Evolutionary conservation across 495 filamentous ascomycete genomes (phyloP).

Genomic region (Endocarpon pusillum): DNA sequence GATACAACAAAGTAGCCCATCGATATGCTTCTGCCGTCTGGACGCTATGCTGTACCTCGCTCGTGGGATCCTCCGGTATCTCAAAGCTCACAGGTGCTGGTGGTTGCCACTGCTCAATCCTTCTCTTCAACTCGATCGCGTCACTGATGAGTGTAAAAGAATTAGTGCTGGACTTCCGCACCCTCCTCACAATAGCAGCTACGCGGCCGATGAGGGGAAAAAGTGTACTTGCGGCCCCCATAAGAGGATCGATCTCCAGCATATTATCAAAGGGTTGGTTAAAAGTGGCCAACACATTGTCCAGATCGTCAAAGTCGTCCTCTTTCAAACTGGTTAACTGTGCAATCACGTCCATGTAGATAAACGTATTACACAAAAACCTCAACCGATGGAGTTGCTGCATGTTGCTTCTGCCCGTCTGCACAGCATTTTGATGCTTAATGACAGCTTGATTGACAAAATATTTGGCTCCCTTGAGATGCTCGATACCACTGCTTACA

Average conservation of each 20-base stretch:
- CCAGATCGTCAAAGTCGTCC: conserved; percentile 36
- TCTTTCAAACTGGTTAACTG: conserved; percentile 51
- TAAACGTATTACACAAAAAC: conserved; percentile 63
- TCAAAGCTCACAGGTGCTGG: conserved; percentile 33
- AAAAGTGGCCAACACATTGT: conserved; percentile 22
- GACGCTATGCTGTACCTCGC: conserved; percentile 46
- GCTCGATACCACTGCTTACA: conserved; percentile 56
- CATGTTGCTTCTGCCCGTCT: too few relatives aligned
- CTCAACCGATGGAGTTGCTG: conserved; percentile 39
- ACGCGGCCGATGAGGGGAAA: conserved; percentile 60
- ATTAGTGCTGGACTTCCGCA: conserved; percentile 39
- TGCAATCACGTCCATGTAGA: conserved; percentile 72
- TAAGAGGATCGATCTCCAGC: conserved; percentile 53
- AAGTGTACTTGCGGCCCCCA: conserved; percentile 56
- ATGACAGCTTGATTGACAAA: conserved; percentile 43
- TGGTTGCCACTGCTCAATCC: conserved; percentile 47
- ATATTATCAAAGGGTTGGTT: conserved; percentile 24
- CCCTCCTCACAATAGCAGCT: conserved; percentile 48
- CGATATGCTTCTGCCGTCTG: conserved; percentile 64
- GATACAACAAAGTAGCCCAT: conserved; percentile 56
- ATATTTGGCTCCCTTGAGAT: conserved; percentile 52
- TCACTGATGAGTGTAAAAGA: conserved; percentile 43
- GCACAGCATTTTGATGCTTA: conserved; percentile 17
- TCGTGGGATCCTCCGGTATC: conserved; percentile 48
- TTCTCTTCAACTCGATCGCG: conserved; percentile 45